These are phyloP conservation scores for Sugiyamaella marilandica DNA, from an alignment of 805 yeast genomes.

Conservation along the genomic window DNA sequence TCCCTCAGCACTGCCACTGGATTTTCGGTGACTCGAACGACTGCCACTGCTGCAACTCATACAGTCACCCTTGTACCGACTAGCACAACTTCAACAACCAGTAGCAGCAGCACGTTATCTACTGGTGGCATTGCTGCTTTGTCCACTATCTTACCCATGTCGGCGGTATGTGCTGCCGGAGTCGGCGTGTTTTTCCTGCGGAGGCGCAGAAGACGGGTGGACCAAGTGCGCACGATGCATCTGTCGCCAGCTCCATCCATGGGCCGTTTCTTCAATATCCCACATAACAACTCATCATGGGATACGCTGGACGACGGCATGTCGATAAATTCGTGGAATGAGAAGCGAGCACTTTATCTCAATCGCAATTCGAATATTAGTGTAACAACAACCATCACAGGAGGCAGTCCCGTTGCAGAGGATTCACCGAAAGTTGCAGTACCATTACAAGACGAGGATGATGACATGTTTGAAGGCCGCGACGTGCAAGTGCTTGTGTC, in stretches of 20 bases:
- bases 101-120: slow-evolving; percentile 24
- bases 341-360: slow-evolving; percentile 19
- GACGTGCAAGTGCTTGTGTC: slow-evolving; percentile 73
- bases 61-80: slow-evolving; percentile 22
- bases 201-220: slow-evolving; percentile 3
- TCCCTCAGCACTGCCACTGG: slow-evolving; percentile 9
- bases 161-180: slow-evolving; percentile 36
- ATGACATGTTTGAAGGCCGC: slow-evolving; percentile 43
- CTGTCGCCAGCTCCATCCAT: slow-evolving; percentile 17
- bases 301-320: slow-evolving; percentile 12
- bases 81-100: slow-evolving; percentile 15
- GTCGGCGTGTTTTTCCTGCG: slow-evolving; percentile 28
- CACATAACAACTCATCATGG: slow-evolving; percentile 9
- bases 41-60: slow-evolving; percentile 22
- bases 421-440: background rate
- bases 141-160: slow-evolving; percentile 43
- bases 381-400: slow-evolving; percentile 5
- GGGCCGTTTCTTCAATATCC: slow-evolving; percentile 9
- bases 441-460: slow-evolving; percentile 19
- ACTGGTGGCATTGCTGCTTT: slow-evolving; percentile 40
- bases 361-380: slow-evolving; percentile 2
- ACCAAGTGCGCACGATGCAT: slow-evolving; percentile 4
- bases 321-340: slow-evolving; percentile 25
- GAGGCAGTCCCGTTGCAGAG: slow-evolving; percentile 7
- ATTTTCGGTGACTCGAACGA: slow-evolving; percentile 10